Percentiles rank a stretch among this genome's conserved stretches.
phyloP scores from a whole-genome alignment of 441 rosid species.

The Corymbia citriodora region DNA sequence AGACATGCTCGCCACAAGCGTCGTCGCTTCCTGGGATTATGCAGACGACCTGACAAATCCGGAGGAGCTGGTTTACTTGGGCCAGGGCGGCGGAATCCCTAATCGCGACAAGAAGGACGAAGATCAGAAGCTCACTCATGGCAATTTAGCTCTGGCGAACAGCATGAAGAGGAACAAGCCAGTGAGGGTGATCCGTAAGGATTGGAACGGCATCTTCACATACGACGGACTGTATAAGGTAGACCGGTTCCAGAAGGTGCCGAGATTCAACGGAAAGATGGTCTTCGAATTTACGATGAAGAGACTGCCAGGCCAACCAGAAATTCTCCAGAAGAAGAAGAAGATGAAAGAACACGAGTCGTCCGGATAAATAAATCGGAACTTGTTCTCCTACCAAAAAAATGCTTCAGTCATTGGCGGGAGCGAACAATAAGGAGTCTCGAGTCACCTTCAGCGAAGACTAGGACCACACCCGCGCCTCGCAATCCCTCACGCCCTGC shows the following conservation, averaged over 20 bases:
- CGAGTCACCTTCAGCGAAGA: not conserved
- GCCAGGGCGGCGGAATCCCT: slow-evolving; percentile 10
- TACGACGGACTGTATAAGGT: slow-evolving; percentile 10
- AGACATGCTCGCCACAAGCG: not conserved
- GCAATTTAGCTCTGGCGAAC: slow-evolving; percentile 5
- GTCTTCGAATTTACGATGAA: not conserved
- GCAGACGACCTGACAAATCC: not conserved
- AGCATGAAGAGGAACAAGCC: not conserved
- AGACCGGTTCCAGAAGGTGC: not conserved
- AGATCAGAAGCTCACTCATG: slow-evolving; percentile 8
- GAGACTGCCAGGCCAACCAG: not conserved
- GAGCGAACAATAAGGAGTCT: not conserved
- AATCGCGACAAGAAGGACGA: not conserved
- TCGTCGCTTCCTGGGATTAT: slow-evolving; percentile 2
- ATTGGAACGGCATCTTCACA: not conserved
- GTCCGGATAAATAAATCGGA: not conserved
- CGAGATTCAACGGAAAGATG: not conserved
- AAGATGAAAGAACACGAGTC: not conserved
- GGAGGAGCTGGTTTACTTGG: not conserved
- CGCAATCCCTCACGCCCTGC: not conserved
- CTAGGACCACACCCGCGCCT: not conserved
- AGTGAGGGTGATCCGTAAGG: slow-evolving; percentile 1
- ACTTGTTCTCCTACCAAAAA: no score
- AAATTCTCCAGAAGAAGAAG: not conserved
- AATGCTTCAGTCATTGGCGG: no score